These are phyloP conservation scores for Boletus rex-veris DNA, from an alignment of 768 basidiomycete species.

Conservation along the genomic window DNA sequence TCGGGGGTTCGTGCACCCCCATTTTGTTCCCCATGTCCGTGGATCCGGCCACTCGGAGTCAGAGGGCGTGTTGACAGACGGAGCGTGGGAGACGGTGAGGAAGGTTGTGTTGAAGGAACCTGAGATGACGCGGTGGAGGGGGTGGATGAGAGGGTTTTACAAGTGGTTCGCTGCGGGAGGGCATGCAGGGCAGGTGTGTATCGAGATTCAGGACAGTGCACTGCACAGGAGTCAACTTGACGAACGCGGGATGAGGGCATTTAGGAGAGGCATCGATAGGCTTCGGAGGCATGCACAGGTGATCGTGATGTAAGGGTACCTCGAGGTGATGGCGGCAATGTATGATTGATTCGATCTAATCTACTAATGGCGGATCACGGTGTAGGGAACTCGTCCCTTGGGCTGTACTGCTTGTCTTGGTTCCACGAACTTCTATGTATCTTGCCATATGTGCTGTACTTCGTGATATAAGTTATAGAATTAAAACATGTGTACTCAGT, in stretches of 20 bases:
- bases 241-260: neutral
- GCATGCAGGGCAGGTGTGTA: slow-evolving; percentile 6
- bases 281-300: slow-evolving; percentile 12
- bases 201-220: slow-evolving; percentile 4
- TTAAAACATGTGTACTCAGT: no score
- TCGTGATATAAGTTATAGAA: no score
- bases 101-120: slow-evolving; percentile 10
- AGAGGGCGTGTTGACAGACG: neutral
- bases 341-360: no score
- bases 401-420: no score
- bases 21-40: neutral
- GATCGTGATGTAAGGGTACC: neutral
- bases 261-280: slow-evolving; percentile 7
- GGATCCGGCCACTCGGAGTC: neutral
- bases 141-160: slow-evolving; percentile 13
- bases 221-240: neutral
- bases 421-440: no score
- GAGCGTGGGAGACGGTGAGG: slow-evolving; percentile 8
- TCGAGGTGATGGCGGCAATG: neutral
- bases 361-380: no score
- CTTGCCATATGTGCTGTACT: no score
- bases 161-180: slow-evolving; percentile 20
- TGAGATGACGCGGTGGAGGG: slow-evolving; percentile 9
- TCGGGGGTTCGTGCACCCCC: slow-evolving; percentile 4
- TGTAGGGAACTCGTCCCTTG: no score